Evolutionary conservation across 2,329 filamentous ascomycete species (phyloP), one percentile per base, ranked within the genome.

Genomic region (Penicillium sp.): DNA sequence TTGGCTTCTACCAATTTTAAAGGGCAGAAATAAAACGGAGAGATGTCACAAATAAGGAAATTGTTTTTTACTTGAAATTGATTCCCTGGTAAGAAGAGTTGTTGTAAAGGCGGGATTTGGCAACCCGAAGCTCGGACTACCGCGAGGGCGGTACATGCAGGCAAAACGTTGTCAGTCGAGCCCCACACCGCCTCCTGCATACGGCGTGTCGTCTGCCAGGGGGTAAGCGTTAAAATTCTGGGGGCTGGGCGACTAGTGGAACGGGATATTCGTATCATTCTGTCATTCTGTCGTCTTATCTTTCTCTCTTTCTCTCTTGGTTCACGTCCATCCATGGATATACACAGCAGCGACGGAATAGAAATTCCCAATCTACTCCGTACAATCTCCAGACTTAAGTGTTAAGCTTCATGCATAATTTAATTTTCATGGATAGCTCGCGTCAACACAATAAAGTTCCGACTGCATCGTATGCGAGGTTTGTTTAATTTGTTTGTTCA

Each of bases 151-250:
- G 18, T 18, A 18, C 18, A 18, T 18, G 18, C 18, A 18, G 18
- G 18, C 18, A 18, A 18, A 18, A 18, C 18, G 18, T 18, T 18
- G 18, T 18, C 18, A 18, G 18, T 18, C 18, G 18, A 18, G 18
- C 18, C 18, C 18, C 18, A 18, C 73, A 16, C 74, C 74, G 13
- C 74, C 74, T 21, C 74, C 74, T 27, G 72, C 73, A 27, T 76
- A 76, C 50, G 72, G 70, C 34, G 68, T 72, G 22, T 54, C 68
- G 27, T 7, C 56, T 69, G 66, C 58, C 67, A 32, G 67, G 69
- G 52, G 64, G 62, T 6, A 74, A 73, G 61, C 65, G 66, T 46
- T 72, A 62, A 41, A 18, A 3, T 31, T 32, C 34, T 24, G 49
- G 49, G 32, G 49, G 50, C 45, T 53, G 44, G 50, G 18, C 34